These are phyloP conservation scores for Bjerkandera adusta DNA, from an alignment of 1,284 basidiomycete genomes.

Conservation along the genomic window DNA sequence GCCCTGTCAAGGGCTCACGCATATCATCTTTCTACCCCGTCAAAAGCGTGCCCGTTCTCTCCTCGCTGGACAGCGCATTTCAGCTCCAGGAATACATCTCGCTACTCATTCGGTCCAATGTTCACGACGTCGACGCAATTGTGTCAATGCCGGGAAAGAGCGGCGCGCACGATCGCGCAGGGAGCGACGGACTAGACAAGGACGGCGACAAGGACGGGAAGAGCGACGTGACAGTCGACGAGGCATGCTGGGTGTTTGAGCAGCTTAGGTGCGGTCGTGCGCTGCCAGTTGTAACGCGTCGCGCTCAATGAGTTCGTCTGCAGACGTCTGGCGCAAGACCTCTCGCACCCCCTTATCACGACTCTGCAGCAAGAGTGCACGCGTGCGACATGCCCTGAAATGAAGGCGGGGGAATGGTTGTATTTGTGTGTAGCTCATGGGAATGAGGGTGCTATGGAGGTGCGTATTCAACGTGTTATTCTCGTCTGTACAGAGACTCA, in stretches of 20 bases:
- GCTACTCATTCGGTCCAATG: conserved; percentile 79
- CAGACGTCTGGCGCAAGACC: conserved; percentile 90
- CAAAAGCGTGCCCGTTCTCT: conserved; percentile 61
- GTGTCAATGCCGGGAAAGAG: conserved; percentile 65
- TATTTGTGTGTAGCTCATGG: conserved; percentile 95
- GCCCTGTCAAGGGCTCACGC: conserved; percentile 70
- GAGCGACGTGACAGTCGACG: conserved; percentile 62
- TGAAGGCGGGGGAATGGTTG: conserved; percentile 97
- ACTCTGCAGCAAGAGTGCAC: conserved; percentile 86
- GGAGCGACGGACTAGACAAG: conserved; percentile 23
- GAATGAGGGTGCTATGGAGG: conserved; percentile 76
- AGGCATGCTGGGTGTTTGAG: conserved; percentile 93
- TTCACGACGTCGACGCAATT: conserved; percentile 85
- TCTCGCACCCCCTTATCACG: conserved; percentile 87
- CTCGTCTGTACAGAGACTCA: conserved; percentile 14
- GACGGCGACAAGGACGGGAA: conserved; percentile 42
- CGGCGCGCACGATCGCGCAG: conserved; percentile 15
- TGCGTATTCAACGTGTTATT: conserved; percentile 23
- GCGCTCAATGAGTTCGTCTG: conserved; percentile 4
- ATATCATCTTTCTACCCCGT: conserved; percentile 77
- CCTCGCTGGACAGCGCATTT: conserved; percentile 85
- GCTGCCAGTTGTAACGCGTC: conserved; percentile 5
- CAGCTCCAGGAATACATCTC: conserved; percentile 96
- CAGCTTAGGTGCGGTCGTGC: conserved; percentile 70
- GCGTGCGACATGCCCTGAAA: conserved; percentile 83